Evolutionary conservation across 2,329 filamentous ascomycete species (phyloP), one percentile per base, ranked within the genome.

Genomic region (Dryadomyces sulphureus): DNA sequence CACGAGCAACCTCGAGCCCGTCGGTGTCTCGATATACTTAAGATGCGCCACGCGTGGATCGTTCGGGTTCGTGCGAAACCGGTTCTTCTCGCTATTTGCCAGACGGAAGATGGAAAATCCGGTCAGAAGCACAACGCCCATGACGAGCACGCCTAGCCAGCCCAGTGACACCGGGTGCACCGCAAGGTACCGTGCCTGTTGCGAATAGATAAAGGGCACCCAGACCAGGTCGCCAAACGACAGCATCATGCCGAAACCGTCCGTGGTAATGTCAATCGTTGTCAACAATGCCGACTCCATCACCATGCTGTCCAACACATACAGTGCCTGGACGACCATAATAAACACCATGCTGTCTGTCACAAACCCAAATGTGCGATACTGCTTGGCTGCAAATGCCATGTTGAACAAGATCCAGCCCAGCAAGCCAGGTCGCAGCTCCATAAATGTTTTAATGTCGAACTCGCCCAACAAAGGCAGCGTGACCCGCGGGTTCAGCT

Each of bases 191-290:
- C 85, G 79, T 7, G 82, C 79, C 63, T 94, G 89, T 32, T 86
- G 69, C 17, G 79, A 84, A 70, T 94, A 96, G 48, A 86, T 72
- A 60, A 94, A 94, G 0, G 90, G 90, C 2, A 95, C 75, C 90
- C 90, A 96, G 50, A 84, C 84, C 6, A 95, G 71, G 57, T 96
- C 90, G 47, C 88, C 90, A 59, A 95, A 95, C 2, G 85, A 72
- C 30, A 96, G 73, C 90, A 96, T 96, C 67, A 87, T 87, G 45
- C 90, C 90, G 55, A 96, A 94, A 6, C 90, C 90, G 56, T 96
- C 90, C 38, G 80, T 85, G 44, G 82, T 94, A 53, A 95, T 83
- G 59, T 96, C 90, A 65, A 96, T 95, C 27, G 88, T 95, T 1
- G 89, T 95, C 52, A 95, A 67, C 51, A 95, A 83, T 2, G 87